A percentile compares a stretch with the other conserved stretches of the same genome.
These are phyloP conservation scores for Neocucurbitaria cava DNA, from an alignment of 2,329 filamentous ascomycete genomes.

Conservation along the genomic window DNA sequence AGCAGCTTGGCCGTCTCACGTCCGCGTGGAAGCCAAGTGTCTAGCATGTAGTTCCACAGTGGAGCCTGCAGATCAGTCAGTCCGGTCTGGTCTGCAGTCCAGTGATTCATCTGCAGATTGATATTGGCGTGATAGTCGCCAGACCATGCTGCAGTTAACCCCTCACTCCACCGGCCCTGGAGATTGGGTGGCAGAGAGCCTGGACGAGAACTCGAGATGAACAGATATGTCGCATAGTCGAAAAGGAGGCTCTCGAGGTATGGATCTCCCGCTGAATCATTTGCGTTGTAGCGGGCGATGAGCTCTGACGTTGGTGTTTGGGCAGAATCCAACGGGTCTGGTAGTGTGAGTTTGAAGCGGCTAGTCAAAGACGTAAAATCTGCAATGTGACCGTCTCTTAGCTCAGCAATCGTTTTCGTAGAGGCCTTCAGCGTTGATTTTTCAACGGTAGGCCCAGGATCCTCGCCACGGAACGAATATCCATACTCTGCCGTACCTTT, in stretches of 20 bases:
- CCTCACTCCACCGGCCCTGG: slow-evolving; percentile 63
- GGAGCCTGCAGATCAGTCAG: slow-evolving; percentile 55
- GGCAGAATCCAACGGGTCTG: slow-evolving; percentile 53
- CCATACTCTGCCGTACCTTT: slow-evolving; percentile 54
- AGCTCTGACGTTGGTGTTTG: slow-evolving; percentile 48
- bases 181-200: slow-evolving; percentile 63
- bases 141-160: slow-evolving; percentile 57
- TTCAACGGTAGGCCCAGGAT: slow-evolving; percentile 53
- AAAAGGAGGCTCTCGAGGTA: slow-evolving; percentile 63
- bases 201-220: slow-evolving; percentile 62
- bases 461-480: slow-evolving; percentile 59
- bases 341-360: slow-evolving; percentile 55
- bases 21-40: slow-evolving; percentile 63
- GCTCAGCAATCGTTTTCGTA: slow-evolving; percentile 35
- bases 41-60: slow-evolving; percentile 61
- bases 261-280: slow-evolving; percentile 51
- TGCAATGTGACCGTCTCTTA: slow-evolving; percentile 48
- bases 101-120: slow-evolving; percentile 69
- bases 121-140: slow-evolving; percentile 66
- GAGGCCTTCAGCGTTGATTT: slow-evolving; percentile 43
- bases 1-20: slow-evolving; percentile 60
- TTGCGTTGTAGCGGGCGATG: slow-evolving; percentile 37
- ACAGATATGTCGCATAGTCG: slow-evolving; percentile 61
- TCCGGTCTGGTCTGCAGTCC: slow-evolving; percentile 62
- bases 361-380: slow-evolving; percentile 53